Conservation (phyloP, 345 rosid genomes). For the Anacardium occidentale region DNA sequence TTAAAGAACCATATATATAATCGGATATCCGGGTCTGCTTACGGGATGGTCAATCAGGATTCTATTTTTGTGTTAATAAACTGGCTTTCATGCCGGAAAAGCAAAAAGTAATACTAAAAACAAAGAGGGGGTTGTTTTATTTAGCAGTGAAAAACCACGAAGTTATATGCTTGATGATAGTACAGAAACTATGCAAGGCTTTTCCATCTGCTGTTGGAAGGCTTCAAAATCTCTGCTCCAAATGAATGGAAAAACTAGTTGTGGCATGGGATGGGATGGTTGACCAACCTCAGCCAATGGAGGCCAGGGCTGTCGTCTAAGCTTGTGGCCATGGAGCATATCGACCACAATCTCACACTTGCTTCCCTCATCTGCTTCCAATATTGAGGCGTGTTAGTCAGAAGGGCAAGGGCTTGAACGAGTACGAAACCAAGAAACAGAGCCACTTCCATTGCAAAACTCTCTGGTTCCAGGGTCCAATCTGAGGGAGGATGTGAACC, state of each 20-base stretch:
- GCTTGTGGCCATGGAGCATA: background rate
- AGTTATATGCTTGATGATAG: background rate
- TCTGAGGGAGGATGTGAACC: background rate
- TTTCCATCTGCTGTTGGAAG: too few species aligned
- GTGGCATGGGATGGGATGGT: too few species aligned
- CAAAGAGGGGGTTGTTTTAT: background rate
- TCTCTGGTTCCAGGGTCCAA: background rate
- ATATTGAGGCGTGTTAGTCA: slow-evolving; percentile 19
- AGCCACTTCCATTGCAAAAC: background rate
- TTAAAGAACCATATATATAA: background rate
- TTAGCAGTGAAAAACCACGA: background rate
- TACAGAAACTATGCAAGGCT: background rate
- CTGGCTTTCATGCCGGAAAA: too few species aligned
- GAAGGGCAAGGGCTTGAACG: background rate
- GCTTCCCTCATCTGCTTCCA: slow-evolving; percentile 31
- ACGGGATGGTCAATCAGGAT: too few species aligned
- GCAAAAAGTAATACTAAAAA: too few species aligned
- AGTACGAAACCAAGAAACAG: background rate
- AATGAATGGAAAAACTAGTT: background rate
- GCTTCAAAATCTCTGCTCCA: background rate
- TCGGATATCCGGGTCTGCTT: background rate
- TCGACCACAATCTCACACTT: background rate
- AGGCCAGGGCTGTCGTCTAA: background rate
- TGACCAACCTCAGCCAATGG: background rate
- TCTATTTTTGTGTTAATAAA: too few species aligned